Conservation (phyloP, 2,329 filamentous ascomycete genomes). For the Xylogone sp. region DNA sequence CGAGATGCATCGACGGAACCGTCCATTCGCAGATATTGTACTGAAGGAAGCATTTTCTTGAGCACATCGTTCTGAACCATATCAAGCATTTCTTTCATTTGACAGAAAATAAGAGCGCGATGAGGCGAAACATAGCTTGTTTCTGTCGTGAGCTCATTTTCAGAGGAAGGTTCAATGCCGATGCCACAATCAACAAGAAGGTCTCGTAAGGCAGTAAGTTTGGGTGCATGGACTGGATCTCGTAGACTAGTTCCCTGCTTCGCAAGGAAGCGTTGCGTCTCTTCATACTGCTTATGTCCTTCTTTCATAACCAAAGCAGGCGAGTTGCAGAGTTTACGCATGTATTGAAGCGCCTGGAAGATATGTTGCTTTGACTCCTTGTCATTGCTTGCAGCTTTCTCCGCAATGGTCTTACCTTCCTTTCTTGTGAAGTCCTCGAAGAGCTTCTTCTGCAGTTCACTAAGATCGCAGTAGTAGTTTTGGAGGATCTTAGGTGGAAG, state of each 20-base stretch:
- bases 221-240: constrained; percentile 85
- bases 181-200: constrained; percentile 98
- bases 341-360: constrained; percentile 98
- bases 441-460: constrained; percentile 87
- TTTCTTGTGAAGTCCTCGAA: constrained; percentile 97
- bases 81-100: constrained; percentile 99
- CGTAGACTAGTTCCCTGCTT: constrained; percentile 78
- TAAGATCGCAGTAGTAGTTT: constrained; percentile 98
- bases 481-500: constrained; percentile 97
- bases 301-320: constrained; percentile 95
- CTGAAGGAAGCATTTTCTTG: constrained; percentile 83
- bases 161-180: constrained; percentile 57
- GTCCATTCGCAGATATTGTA: constrained; percentile 91
- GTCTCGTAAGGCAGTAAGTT: constrained; percentile 85
- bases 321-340: constrained; percentile 98
- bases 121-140: constrained; percentile 89
- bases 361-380: constrained; percentile 97
- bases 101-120: constrained; percentile 93
- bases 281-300: constrained; percentile 83
- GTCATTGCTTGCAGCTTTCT: constrained; percentile 79
- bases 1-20: constrained; percentile 89
- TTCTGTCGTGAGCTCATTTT: constrained; percentile 52
- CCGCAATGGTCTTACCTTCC: constrained; percentile 81
- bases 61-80: constrained; percentile 96
- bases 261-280: constrained; percentile 76